These are phyloP conservation scores for Penicillium sp. DNA, from an alignment of 2,329 filamentous ascomycete species.

Conservation along the genomic window DNA sequence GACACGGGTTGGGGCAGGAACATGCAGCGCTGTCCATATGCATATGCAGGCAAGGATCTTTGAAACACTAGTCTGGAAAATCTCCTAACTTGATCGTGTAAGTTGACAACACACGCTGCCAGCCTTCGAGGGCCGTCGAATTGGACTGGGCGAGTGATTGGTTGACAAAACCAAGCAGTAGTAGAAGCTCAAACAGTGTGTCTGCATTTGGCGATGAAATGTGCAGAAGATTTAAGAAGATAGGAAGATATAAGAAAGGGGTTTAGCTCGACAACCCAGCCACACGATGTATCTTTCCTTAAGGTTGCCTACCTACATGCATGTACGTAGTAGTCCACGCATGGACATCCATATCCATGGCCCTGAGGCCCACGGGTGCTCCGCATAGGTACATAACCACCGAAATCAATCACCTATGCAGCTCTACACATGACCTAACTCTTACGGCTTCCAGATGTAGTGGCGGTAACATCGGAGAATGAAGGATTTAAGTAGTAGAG, in stretches of 20 bases:
- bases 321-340: background rate
- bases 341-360: too few species aligned
- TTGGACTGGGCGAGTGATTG: background rate
- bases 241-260: background rate
- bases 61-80: conserved; percentile 17
- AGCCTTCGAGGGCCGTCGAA: conserved; percentile 8
- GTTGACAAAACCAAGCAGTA: background rate
- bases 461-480: background rate
- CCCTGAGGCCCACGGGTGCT: too few species aligned
- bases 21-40: conserved; percentile 16
- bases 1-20: background rate
- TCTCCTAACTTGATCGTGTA: conserved; percentile 15
- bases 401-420: too few species aligned
- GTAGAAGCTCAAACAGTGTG: background rate
- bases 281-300: background rate
- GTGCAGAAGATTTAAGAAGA: background rate
- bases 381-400: too few species aligned
- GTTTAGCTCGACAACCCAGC: background rate
- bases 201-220: background rate
- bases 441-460: background rate
- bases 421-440: background rate
- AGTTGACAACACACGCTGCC: conserved; percentile 13
- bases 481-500: background rate
- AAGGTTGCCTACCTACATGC: too few species aligned
- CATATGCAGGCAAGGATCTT: conserved; percentile 19